Evolutionary conservation across 306 rosid genomes (phyloP).

Genomic region (Ammopiptanthus mongolicus): DNA sequence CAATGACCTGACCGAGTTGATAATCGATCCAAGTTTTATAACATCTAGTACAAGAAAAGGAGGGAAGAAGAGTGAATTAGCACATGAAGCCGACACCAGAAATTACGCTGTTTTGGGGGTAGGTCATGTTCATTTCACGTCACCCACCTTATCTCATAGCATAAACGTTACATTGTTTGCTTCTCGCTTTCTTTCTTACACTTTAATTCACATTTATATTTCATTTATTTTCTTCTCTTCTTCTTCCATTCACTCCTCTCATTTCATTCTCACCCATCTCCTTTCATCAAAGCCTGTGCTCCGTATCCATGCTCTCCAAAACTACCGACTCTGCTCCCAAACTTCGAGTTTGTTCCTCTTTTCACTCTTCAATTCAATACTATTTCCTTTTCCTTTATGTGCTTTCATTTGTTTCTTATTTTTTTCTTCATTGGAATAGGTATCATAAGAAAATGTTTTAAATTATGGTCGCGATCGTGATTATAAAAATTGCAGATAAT

Average conservation of each 20-base stretch:
- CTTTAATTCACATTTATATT: not conserved
- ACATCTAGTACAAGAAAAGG: too few relatives aligned
- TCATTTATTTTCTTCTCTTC: not conserved
- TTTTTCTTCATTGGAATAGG: not conserved
- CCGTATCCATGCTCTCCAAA: constrained; percentile 37
- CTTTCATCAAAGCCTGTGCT: not conserved
- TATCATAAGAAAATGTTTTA: too few relatives aligned
- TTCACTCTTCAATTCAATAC: not conserved
- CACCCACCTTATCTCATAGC: not conserved
- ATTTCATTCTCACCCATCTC: not conserved
- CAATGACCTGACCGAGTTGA: too few relatives aligned
- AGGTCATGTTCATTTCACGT: too few relatives aligned
- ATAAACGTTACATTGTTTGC: not conserved
- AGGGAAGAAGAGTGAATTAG: not conserved
- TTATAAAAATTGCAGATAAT: too few relatives aligned
- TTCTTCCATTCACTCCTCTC: not conserved
- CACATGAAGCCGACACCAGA: not conserved
- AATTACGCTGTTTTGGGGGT: not conserved
- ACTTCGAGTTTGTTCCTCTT: constrained; percentile 38
- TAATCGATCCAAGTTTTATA: too few relatives aligned
- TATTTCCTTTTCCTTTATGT: not conserved
- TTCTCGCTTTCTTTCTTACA: not conserved
- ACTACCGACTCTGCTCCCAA: constrained; percentile 27
- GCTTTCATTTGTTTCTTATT: not conserved
- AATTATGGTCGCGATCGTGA: too few relatives aligned